Conservation (phyloP, 2,329 filamentous ascomycete species). For the Westerdykella sp. region DNA sequence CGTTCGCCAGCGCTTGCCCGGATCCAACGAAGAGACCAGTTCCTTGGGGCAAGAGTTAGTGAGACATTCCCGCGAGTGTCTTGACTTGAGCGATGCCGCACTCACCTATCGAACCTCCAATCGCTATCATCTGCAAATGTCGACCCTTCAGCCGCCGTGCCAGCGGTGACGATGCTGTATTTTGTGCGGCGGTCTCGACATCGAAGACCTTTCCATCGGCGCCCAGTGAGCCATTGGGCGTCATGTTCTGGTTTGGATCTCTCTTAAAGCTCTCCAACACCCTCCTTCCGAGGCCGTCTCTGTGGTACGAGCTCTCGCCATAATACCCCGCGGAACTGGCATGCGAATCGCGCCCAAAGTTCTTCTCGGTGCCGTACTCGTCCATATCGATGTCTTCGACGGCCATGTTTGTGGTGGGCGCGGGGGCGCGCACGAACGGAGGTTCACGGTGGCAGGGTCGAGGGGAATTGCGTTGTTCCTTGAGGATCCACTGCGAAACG, state of each 20-base stretch:
- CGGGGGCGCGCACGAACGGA: neutral
- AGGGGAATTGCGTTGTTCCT: no score
- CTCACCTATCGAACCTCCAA: constrained; percentile 72
- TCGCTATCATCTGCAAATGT: constrained; percentile 96
- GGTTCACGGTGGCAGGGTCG: no score
- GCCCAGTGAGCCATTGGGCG: constrained; percentile 42
- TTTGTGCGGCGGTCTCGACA: constrained; percentile 54
- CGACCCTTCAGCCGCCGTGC: constrained; percentile 50
- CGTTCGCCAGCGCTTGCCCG: constrained; percentile 35
- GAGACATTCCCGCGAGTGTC: neutral
- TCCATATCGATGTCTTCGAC: constrained; percentile 24
- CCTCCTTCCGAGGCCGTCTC: constrained; percentile 38
- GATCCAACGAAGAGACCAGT: constrained; percentile 79
- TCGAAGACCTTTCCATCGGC: constrained; percentile 54
- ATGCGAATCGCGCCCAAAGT: constrained; percentile 32
- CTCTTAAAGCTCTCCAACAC: constrained; percentile 37
- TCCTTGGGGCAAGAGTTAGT: constrained; percentile 20
- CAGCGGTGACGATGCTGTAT: constrained; percentile 67
- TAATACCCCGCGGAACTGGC: constrained; percentile 28
- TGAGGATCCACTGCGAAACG: neutral
- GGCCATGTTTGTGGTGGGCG: constrained; percentile 15
- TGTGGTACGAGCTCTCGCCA: constrained; percentile 32
- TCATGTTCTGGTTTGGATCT: constrained; percentile 40
- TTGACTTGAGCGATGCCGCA: neutral
- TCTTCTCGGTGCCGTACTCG: constrained; percentile 36